Conservation (phyloP, 352 stramenopile genomes). For the Chrysophaeum taylorii region DNA sequence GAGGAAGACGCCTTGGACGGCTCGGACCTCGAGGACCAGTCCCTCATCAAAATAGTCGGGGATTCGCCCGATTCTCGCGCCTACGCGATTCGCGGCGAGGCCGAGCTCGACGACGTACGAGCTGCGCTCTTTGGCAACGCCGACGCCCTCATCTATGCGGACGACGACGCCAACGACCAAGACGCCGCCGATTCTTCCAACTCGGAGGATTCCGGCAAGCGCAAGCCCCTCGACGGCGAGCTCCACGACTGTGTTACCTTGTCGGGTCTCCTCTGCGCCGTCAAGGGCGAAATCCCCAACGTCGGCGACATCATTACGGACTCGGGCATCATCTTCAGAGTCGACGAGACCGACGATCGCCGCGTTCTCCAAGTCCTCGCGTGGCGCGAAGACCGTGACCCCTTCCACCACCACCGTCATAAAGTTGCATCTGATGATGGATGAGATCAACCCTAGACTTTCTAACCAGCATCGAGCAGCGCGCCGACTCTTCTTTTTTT, state of each 20-base stretch:
- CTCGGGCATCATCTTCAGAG: not conserved
- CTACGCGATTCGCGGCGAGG: slow-evolving; percentile 54
- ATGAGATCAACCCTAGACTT: too few relatives aligned
- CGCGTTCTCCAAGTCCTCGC: not conserved
- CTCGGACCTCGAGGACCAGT: slow-evolving; percentile 56
- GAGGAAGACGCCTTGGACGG: slow-evolving; percentile 68
- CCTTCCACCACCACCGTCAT: too few relatives aligned
- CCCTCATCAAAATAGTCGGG: not conserved
- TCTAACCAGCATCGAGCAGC: too few relatives aligned
- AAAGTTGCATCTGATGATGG: too few relatives aligned
- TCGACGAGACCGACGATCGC: not conserved
- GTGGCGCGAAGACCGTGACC: too few relatives aligned
- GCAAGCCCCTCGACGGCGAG: not conserved
- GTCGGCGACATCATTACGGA: slow-evolving; percentile 49
- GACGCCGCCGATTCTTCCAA: not conserved
- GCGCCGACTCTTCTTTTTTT: too few relatives aligned
- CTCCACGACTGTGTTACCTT: slow-evolving; percentile 53
- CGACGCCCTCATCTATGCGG: slow-evolving; percentile 40
- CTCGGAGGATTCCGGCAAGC: not conserved
- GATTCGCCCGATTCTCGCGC: too few relatives aligned
- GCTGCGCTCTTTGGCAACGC: slow-evolving; percentile 31
- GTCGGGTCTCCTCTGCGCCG: slow-evolving; percentile 51
- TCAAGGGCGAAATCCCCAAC: slow-evolving; percentile 48
- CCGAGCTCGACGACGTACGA: slow-evolving; percentile 47
- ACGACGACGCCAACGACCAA: slow-evolving; percentile 34